A percentile compares a stretch with the other conserved stretches of the same genome.
phyloP scores from a whole-genome alignment of 768 basidiomycete genomes.

The Leccinum variicolor region DNA sequence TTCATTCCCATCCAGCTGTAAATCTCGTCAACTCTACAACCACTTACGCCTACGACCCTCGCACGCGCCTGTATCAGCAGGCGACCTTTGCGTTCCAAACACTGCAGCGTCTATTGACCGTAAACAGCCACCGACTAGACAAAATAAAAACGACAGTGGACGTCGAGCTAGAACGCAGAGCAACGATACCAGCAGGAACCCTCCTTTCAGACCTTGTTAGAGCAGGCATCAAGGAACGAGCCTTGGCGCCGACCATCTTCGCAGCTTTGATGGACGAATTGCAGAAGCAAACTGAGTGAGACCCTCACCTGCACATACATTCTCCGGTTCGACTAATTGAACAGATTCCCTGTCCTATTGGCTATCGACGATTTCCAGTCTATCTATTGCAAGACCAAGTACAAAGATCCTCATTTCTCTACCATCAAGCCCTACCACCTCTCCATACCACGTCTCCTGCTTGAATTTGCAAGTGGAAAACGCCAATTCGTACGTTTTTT shows the following conservation, averaged over 20 bases:
- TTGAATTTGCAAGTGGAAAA: slow-evolving; percentile 76
- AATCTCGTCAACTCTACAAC: slow-evolving; percentile 74
- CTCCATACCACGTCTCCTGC: slow-evolving; percentile 68
- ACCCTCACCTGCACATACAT: background rate
- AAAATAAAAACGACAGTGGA: slow-evolving; percentile 40
- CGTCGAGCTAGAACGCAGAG: slow-evolving; percentile 45
- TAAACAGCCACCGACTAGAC: slow-evolving; percentile 49
- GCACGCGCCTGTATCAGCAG: slow-evolving; percentile 76
- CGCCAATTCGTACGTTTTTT: slow-evolving; percentile 56
- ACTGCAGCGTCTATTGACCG: slow-evolving; percentile 56
- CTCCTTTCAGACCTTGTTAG: slow-evolving; percentile 53
- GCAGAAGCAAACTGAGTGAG: slow-evolving; percentile 61
- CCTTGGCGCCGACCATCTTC: slow-evolving; percentile 53
- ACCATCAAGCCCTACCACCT: slow-evolving; percentile 74
- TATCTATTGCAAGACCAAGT: slow-evolving; percentile 62
- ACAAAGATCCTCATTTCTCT: slow-evolving; percentile 71
- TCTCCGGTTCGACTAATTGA: background rate
- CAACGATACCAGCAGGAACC: slow-evolving; percentile 45
- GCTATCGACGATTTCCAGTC: slow-evolving; percentile 90
- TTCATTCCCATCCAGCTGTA: slow-evolving; percentile 35
- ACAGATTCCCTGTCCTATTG: slow-evolving; percentile 72
- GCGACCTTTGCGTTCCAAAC: slow-evolving; percentile 60
- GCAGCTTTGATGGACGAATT: slow-evolving; percentile 58
- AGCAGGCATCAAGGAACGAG: slow-evolving; percentile 52
- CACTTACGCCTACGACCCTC: slow-evolving; percentile 67